phyloP scores from a whole-genome alignment of 225 moss, liverwort and hornwort genomes.

The Rhytidiadelphus loreus region DNA sequence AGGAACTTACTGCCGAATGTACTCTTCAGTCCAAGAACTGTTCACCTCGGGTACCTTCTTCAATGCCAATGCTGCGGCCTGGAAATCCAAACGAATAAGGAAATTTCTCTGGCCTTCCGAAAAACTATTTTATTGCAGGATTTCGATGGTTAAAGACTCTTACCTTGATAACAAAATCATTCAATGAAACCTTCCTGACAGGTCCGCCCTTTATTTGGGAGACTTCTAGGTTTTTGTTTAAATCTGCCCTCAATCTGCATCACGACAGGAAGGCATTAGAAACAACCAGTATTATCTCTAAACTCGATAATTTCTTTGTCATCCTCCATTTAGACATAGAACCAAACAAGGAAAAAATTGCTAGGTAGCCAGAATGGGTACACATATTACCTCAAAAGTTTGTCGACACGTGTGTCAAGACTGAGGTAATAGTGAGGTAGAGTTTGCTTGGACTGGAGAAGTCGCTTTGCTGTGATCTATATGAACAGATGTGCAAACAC shows the following conservation, averaged over 20 bases:
- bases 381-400: conserved; percentile 34
- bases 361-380: background rate
- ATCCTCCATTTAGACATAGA: background rate
- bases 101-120: background rate
- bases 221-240: conserved; percentile 39
- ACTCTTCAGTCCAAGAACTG: conserved; percentile 87
- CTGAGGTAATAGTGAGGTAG: conserved; percentile 74
- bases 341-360: background rate
- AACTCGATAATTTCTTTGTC: background rate
- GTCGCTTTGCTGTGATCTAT: conserved; percentile 46
- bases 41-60: conserved; percentile 82
- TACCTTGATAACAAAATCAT: conserved; percentile 85
- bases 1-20: conserved; percentile 62
- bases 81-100: background rate
- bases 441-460: conserved; percentile 59
- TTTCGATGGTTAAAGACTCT: background rate
- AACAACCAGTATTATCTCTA: background rate
- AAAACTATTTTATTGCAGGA: background rate
- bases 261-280: background rate
- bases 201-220: conserved; percentile 23
- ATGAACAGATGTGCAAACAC: background rate
- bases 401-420: conserved; percentile 65
- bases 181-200: conserved; percentile 50
- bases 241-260: conserved; percentile 37
- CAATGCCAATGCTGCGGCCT: conserved; percentile 79